Evolutionary conservation across 495 filamentous ascomycete genomes (phyloP), one percentile per base, ranked within the genome.

Genomic region (Neurospora cerealis): DNA sequence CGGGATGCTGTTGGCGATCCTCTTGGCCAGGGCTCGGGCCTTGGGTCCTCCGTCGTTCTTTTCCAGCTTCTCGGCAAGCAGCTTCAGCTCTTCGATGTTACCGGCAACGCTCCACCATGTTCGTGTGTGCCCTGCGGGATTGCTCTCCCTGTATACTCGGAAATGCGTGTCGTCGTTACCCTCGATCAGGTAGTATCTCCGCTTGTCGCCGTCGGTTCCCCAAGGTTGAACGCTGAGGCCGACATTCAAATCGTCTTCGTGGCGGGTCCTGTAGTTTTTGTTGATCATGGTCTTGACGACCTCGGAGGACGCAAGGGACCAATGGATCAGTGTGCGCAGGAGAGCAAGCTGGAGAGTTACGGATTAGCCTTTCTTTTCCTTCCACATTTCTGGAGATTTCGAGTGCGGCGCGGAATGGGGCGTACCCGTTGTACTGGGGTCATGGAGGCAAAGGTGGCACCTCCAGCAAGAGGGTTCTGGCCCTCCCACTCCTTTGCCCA

Each of bases 61-160:
- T 54, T 89, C 88, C 10, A 99, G 86, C 78, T 91, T 94, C 15
- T 92, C 86, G 17, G 90, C 90, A 24, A 98, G 84, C 7, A 78
- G 83, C 76, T 89, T 90, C 69, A 98, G 86, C 78, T 98, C 96
- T 19, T 97, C 93, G 69, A 98, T 97, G 62, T 82, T 91, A 3
- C 96, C 94, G 5, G 96, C 96, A 34, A 98, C 88, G 81, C 89
- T 97, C 88, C 93, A 93, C 96, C 96, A 99, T 24, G 90, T 92
- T 74, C 91, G 88, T 72, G 91, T 88, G 74, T 93, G 90, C 46
- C 91, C 85, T 1, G 88, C 88, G 7, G 94, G 92, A 76, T 96
- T 96, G 81, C 93, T 95, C 82, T 99, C 96, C 46, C 96, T 87
- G 80, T 98, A 99, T n/a, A 99, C 87, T 54, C 96, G 87, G 80